Percentiles rank a stretch among this genome's conserved stretches.
phyloP scores from a whole-genome alignment of 306 rosid genomes.

The Canavalia ensiformis region DNA sequence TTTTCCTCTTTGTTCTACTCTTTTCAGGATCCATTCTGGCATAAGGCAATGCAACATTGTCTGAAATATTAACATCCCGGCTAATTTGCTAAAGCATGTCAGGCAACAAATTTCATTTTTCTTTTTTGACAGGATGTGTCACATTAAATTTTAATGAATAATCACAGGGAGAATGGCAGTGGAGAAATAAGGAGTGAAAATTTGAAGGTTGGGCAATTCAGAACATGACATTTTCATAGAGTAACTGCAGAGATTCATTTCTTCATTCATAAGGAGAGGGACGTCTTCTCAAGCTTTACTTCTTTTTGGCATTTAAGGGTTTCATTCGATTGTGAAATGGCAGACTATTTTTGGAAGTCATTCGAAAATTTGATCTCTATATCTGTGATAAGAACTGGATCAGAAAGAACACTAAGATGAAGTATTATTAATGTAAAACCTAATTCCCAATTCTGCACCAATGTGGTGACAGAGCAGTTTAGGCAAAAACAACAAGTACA shows the following conservation, averaged over 20 bases:
- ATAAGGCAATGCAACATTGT: constrained; percentile 44
- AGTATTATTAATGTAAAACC: too few species aligned
- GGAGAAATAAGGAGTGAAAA: background rate
- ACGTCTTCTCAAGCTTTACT: constrained; percentile 23
- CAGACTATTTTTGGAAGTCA: background rate
- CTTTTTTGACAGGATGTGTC: constrained; percentile 18
- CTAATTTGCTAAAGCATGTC: constrained; percentile 36
- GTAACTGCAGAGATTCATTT: constrained; percentile 25
- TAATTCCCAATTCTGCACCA: too few species aligned
- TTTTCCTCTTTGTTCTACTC: constrained; percentile 57
- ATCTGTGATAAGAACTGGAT: too few species aligned
- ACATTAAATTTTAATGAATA: background rate
- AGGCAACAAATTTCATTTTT: constrained; percentile 15
- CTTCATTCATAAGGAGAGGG: background rate
- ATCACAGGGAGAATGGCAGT: background rate
- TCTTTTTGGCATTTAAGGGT: constrained; percentile 6
- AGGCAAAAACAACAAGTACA: too few species aligned
- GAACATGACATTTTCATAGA: background rate
- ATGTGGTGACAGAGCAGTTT: too few species aligned
- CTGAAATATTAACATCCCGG: constrained; percentile 50
- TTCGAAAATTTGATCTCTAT: background rate
- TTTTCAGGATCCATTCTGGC: constrained; percentile 42
- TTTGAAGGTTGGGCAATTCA: constrained; percentile 20
- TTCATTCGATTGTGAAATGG: constrained; percentile 39
- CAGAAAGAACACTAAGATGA: too few species aligned